Conservation (phyloP, 148 eudicot genomes). For the Rheum nobile region DNA sequence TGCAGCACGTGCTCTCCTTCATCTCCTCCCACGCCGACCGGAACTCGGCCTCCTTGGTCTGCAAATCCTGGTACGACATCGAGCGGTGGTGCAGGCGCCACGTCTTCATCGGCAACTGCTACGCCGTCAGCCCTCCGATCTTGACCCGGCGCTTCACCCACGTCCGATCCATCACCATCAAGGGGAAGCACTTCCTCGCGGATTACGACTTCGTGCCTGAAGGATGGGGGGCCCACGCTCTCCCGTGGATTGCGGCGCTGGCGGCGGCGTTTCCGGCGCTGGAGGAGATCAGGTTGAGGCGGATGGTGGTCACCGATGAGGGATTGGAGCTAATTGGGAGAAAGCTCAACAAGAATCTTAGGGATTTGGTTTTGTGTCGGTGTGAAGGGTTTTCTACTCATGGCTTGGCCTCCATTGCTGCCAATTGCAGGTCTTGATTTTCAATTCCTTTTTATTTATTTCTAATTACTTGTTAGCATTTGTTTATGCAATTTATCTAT, state of each 20-base stretch:
- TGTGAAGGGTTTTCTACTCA: conserved; percentile 72
- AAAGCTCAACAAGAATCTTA: conserved; percentile 37
- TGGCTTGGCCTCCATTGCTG: conserved; percentile 79
- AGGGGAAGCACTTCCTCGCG: conserved; percentile 80
- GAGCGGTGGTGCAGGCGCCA: conserved; percentile 51
- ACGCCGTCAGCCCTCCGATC: conserved; percentile 55
- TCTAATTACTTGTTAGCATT: background rate
- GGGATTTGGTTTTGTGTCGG: conserved; percentile 60
- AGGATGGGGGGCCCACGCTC: conserved; percentile 67
- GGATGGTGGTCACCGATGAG: conserved; percentile 76
- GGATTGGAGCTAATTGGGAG: conserved; percentile 50
- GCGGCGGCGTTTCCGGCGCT: conserved; percentile 30
- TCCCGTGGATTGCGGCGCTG: conserved; percentile 75
- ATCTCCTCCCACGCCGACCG: conserved; percentile 52
- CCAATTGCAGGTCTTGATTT: conserved; percentile 60
- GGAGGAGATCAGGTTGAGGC: conserved; percentile 62
- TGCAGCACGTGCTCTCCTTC: conserved; percentile 66
- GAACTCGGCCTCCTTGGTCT: conserved; percentile 63
- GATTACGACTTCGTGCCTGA: conserved; percentile 73
- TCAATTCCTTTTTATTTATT: background rate
- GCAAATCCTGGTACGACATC: conserved; percentile 59
- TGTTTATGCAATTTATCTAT: too few species aligned
- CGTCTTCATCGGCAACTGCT: conserved; percentile 79
- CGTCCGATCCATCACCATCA: conserved; percentile 40
- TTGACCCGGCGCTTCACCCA: conserved; percentile 52